phyloP scores from a whole-genome alignment of 164 flowering plant genomes.

The Dillenia suffruticosa region DNA sequence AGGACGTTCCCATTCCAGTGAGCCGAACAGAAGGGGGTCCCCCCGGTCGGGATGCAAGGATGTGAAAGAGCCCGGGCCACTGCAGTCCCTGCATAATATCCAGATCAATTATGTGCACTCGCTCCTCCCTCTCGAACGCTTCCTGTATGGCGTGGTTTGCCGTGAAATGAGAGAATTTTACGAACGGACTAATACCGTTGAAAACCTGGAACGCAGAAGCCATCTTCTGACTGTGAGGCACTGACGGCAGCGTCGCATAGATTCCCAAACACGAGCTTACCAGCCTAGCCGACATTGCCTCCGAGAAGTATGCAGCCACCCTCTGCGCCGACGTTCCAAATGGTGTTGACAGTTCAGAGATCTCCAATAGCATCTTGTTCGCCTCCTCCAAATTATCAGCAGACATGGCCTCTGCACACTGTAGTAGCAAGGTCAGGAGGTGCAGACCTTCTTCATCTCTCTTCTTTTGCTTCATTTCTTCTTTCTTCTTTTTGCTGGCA shows the following conservation, averaged over 20 bases:
- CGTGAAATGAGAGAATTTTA: slow-evolving; percentile 96
- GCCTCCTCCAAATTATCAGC: slow-evolving; percentile 81
- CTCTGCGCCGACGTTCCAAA: slow-evolving; percentile 94
- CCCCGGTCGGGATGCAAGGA: slow-evolving; percentile 85
- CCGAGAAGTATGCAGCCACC: slow-evolving; percentile 96
- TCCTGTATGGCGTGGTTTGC: slow-evolving; percentile 96
- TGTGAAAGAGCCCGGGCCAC: slow-evolving; percentile 97
- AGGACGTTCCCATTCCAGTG: slow-evolving; percentile 80
- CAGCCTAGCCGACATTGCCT: slow-evolving; percentile 88
- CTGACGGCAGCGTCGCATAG: slow-evolving; percentile 46
- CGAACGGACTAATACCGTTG: slow-evolving; percentile 96
- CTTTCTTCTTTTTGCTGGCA: slow-evolving; percentile 36
- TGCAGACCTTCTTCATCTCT: slow-evolving; percentile 89
- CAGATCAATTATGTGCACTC: slow-evolving; percentile 92
- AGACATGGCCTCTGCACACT: slow-evolving; percentile 91
- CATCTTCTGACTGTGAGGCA: slow-evolving; percentile 53
- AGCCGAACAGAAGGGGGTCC: slow-evolving; percentile 85
- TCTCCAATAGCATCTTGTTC: slow-evolving; percentile 74
- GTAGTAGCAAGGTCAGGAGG: slow-evolving; percentile 78
- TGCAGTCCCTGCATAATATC: slow-evolving; percentile 98
- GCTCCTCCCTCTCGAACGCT: slow-evolving; percentile 90
- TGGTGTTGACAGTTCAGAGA: slow-evolving; percentile 82
- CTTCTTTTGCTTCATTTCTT: slow-evolving; percentile 55
- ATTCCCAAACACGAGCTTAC: slow-evolving; percentile 75
- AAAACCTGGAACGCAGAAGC: slow-evolving; percentile 90